Evolutionary conservation across 352 stramenopile genomes (phyloP).

Genomic region (Globisporangium barbulae): DNA sequence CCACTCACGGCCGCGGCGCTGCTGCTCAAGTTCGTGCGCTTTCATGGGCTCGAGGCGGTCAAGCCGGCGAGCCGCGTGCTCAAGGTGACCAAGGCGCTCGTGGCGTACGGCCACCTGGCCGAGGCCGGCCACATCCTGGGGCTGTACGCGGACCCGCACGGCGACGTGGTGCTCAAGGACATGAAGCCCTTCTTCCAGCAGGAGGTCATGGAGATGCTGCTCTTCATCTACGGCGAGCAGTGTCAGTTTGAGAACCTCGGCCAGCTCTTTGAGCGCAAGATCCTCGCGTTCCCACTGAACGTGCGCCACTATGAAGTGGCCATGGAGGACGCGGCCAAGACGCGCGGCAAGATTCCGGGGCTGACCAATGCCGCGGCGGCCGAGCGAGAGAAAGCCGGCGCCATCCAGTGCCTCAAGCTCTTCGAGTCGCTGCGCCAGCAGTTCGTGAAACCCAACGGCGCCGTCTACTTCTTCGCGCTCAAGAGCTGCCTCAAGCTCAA

Average conservation of each 20-base stretch:
- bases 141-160: constrained; percentile 35
- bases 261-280: constrained; percentile 45
- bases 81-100: constrained; percentile 43
- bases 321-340: constrained; percentile 50
- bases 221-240: constrained; percentile 65
- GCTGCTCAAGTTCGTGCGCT: constrained; percentile 54
- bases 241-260: constrained; percentile 38
- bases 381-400: constrained; percentile 24
- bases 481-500: constrained; percentile 54
- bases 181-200: constrained; percentile 58
- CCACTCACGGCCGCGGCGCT: constrained; percentile 40
- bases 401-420: constrained; percentile 54
- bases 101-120: constrained; percentile 36
- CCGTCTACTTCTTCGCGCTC: constrained; percentile 70
- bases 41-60: constrained; percentile 37
- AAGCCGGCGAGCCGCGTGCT: constrained; percentile 38
- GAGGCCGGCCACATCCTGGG: constrained; percentile 53
- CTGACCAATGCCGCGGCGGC: constrained; percentile 18
- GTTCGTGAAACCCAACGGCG: constrained; percentile 73
- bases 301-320: constrained; percentile 64
- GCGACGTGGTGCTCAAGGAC: constrained; percentile 45
- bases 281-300: constrained; percentile 44
- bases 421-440: constrained; percentile 72
- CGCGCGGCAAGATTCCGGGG: background rate
- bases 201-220: constrained; percentile 65